Evolutionary conservation across 2,329 filamentous ascomycete genomes (phyloP), one percentile per base, ranked within the genome.

Genomic region (Pestalotiopsis sp.): DNA sequence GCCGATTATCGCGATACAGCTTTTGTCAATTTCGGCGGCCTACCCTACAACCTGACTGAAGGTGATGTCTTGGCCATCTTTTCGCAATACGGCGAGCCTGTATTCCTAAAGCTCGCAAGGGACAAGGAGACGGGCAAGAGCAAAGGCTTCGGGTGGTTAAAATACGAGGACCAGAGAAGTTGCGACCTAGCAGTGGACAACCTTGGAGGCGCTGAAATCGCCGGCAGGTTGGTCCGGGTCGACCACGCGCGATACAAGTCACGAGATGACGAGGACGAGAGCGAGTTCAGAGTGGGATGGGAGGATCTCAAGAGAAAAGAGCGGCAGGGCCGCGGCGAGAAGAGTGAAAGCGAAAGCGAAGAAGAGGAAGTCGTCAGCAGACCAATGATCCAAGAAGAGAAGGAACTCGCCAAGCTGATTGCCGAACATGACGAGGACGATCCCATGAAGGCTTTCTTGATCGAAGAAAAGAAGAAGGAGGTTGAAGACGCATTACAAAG

Each of bases 61-160:
- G 97, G 97, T 81, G 96, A 99, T 81, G 88, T 99, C 71, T 90
- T 98, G 73, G 95, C 95, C 12, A 97, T 99, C 70, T 99, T 98
- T 84, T 97, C 94, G 6, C 96, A 99, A 80, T 99, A 92, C 78
- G 96, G 96, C 75, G 95, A 98, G 78, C 97, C 97, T 2, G 93
- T 95, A 3, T 97, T 95, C 81, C 87, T 99, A 69, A 97, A 98
- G 75, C 89, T 99, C 13, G 91, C 92, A 62, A 93, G 96, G 76
- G 96, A 99, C 85, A 96, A 96, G 78, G 97, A 98, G 79, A 97
- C 95, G 0, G 96, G 96, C 70, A 98, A 97, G 82, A 97, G 93
- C 70, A 92, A 92, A 73, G 96, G 96, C 0, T 99, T 98, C 78
- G 94, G 92, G 2, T 99, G 97, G 87, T 87, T 99, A 69, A 99